Evolutionary conservation across 495 filamentous ascomycete genomes (phyloP), one percentile per base, ranked within the genome.

Genomic region (Delitschia confertaspora): DNA sequence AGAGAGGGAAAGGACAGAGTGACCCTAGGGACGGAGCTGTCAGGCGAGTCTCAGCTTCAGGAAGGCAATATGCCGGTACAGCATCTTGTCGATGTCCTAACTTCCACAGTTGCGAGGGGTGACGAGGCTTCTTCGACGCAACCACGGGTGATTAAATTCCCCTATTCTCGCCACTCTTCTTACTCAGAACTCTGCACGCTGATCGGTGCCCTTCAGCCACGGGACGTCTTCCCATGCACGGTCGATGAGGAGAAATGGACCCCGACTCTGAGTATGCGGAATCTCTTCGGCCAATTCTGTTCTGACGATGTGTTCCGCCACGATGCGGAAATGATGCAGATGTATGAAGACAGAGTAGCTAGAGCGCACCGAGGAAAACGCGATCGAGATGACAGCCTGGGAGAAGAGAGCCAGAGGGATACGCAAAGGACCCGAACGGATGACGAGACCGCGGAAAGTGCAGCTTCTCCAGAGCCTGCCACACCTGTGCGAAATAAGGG

Each of bases 101-200:
- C 7, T 19, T 38, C 33, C 17, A 18, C 6, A 2, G 6, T 3
- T 6, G n/a, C 9, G 23, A 7, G 17, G 4, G 3, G 25, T 10
- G 31, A 21, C 6, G 22, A 31, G 22, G 8, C 22, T 14, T 19
- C 34, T 19, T 19, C 22, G 18, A 13, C 31, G 22, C 30, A 34
- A 38, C 24, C 2, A 57, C n/a, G n/a, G n/a, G n/a, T n/a, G n/a
- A n/a, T 41, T 30, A 68, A 69, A 61, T 95, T 95, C 46, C 85
- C 88, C 3, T 96, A 89, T 56, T 88, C 89, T 0, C 76, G 89
- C 2, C 89, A 96, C 61, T 93, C 89, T 0, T 94, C 85, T 0
- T 86, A 89, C 38, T 64, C 65, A 0, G 89, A 95, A 60, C 69
- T 94, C 4, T 82, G 84, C 45, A 59, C 78, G 45, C 63, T 96